Base-by-base conservation (phyloP, 441 rosid species). In the Populus trichocarpa region DNA sequence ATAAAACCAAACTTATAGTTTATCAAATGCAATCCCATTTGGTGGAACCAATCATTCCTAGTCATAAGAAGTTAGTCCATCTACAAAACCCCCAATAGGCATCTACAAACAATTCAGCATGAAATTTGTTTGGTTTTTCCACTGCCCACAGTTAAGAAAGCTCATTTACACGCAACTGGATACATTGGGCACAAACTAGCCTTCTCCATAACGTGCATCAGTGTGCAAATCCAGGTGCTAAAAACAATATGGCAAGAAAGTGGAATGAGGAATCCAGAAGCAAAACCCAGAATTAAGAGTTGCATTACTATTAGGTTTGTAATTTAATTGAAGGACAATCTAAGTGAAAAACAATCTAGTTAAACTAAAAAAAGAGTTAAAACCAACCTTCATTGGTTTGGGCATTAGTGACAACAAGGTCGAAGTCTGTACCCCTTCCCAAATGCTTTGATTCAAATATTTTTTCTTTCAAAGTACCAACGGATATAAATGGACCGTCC, bases 351-450 rank as follows among this genome's bases (percentile, higher is more conserved):
- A 30, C 32, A 4, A 30, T 30, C 32, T 30, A 26, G 36, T 50
- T 16, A 46, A 7, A 73, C 74, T 25, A 30, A 50, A n/a, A 40
- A 38, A 69, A 59, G 75, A 67, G 83, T 74, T 76, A 84, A 81
- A 72, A 91, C 99, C 95, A 91, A 96, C 99, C 98, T 96, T 94
- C 96, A 79, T 87, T 89, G 83, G 98, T 92, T 90, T 96, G 99
- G 86, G 98, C 96, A 81, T 96, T 94, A 87, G 98, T 89, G 90
- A 96, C 91, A 80, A 94, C 90, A 71, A 96, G 96, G 85, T 96
- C 99, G 87, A 89, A 91, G 88, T 96, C 99, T 22, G 93, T 96
- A 84, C 99, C 99, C 87, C 89, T 91, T 84, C 98, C 97, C 92
- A 93, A 87, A 81, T 93, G 99, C 99, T 96, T 96, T 79, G 98